These are phyloP conservation scores for Allium fistulosum DNA, from an alignment of 106 monocot species.

Conservation along the genomic window DNA sequence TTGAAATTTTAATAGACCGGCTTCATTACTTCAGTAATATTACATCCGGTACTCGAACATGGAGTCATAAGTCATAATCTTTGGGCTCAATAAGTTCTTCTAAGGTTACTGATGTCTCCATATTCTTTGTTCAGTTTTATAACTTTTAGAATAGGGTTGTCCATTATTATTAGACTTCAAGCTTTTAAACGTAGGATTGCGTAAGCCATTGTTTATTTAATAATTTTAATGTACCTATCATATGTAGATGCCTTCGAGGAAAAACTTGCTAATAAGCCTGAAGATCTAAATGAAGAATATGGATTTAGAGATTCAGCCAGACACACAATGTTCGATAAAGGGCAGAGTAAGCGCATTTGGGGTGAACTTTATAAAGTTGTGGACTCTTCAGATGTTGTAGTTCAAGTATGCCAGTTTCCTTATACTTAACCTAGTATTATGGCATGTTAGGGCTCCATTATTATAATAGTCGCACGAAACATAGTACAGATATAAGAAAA, in stretches of 20 bases:
- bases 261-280: constrained; percentile 28
- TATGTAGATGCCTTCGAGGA: constrained; percentile 68
- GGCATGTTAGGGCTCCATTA: too few species aligned
- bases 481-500: too few species aligned
- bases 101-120: not conserved
- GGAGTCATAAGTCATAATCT: too few species aligned
- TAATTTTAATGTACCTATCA: not conserved
- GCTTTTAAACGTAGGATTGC: not conserved
- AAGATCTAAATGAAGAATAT: constrained; percentile 53
- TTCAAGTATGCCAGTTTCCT: constrained; percentile 48
- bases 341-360: constrained; percentile 99
- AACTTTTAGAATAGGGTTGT: too few species aligned
- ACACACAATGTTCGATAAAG: constrained; percentile 97
- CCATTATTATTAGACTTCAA: too few species aligned
- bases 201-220: not conserved
- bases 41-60: not conserved
- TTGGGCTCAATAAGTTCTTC: not conserved
- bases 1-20: not conserved
- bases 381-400: constrained; percentile 95
- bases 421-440: not conserved
- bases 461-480: too few species aligned
- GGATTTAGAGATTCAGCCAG: constrained; percentile 81
- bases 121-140: not conserved
- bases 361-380: constrained; percentile 98
- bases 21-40: not conserved